A percentile compares a stretch with the other conserved stretches of the same genome.
Conservation (phyloP, 495 filamentous ascomycete species). For the Podospora pseudopauciseta region DNA sequence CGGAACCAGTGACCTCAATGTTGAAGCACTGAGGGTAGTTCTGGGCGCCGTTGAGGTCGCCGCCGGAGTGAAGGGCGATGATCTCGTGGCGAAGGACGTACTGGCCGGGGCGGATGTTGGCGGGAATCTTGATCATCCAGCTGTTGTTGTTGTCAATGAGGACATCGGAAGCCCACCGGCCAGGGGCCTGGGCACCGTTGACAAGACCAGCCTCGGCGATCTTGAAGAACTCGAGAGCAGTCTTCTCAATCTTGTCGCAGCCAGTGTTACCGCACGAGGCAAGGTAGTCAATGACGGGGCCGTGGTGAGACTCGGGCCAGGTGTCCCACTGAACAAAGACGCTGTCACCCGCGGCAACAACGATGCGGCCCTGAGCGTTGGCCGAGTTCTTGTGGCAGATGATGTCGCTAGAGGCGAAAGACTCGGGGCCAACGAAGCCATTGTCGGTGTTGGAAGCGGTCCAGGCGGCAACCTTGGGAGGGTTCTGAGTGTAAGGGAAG, state of each 20-base stretch:
- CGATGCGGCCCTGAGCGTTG: conserved; percentile 39
- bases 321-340: conserved; percentile 48
- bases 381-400: conserved; percentile 49
- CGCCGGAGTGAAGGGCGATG: conserved; percentile 71
- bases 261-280: conserved; percentile 64
- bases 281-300: conserved; percentile 70
- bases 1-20: conserved; percentile 64
- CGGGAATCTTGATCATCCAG: conserved; percentile 66
- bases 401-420: conserved; percentile 41
- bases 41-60: conserved; percentile 62
- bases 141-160: conserved; percentile 67
- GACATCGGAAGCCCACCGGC: conserved; percentile 44
- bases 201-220: conserved; percentile 62
- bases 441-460: conserved; percentile 53
- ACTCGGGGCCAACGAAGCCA: conserved; percentile 54
- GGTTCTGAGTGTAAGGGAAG: conserved; percentile 38
- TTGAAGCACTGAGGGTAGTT: conserved; percentile 80
- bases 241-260: conserved; percentile 64
- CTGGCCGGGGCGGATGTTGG: conserved; percentile 59
- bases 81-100: conserved; percentile 82
- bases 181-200: conserved; percentile 45
- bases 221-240: conserved; percentile 70
- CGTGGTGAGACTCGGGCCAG: conserved; percentile 48
- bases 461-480: conserved; percentile 55
- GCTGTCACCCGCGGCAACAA: conserved; percentile 43